These are phyloP conservation scores for Coemansia sp. DNA, from an alignment of 192 early-diverging fungal genomes.

Conservation along the genomic window DNA sequence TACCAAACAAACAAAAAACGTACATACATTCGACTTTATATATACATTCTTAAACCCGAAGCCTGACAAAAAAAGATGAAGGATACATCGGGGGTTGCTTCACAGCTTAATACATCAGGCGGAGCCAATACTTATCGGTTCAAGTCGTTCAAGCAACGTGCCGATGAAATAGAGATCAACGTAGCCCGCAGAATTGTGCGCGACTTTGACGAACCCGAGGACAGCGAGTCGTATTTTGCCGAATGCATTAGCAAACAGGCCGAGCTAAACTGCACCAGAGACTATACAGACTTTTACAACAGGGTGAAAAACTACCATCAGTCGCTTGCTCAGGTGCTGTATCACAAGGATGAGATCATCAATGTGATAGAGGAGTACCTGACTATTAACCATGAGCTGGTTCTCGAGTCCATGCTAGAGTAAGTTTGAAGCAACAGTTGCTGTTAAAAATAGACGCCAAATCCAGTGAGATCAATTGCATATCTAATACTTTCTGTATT, in stretches of 20 bases:
- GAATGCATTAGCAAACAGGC: conserved; percentile 80
- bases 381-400: conserved; percentile 62
- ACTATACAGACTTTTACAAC: conserved; percentile 72
- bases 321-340: conserved; percentile 85
- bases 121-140: conserved; percentile 47
- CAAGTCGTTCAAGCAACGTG: conserved; percentile 58
- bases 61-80: conserved; percentile 26
- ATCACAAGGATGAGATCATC: conserved; percentile 83
- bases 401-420: conserved; percentile 84
- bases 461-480: too few species aligned
- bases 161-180: conserved; percentile 83
- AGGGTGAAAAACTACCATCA: conserved; percentile 67
- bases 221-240: conserved; percentile 79
- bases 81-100: conserved; percentile 27
- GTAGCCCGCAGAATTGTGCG: conserved; percentile 64
- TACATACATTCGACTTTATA: too few species aligned
- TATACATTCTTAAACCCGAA: too few species aligned
- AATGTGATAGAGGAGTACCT: conserved; percentile 67
- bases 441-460: neutral
- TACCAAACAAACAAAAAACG: too few species aligned
- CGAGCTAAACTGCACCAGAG: conserved; percentile 88
- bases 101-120: conserved; percentile 49
- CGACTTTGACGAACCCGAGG: conserved; percentile 61
- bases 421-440: conserved; percentile 39
- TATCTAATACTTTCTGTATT: too few species aligned